Conservation (phyloP, 2,329 filamentous ascomycete genomes). For the Phialemoniopsis sp. region DNA sequence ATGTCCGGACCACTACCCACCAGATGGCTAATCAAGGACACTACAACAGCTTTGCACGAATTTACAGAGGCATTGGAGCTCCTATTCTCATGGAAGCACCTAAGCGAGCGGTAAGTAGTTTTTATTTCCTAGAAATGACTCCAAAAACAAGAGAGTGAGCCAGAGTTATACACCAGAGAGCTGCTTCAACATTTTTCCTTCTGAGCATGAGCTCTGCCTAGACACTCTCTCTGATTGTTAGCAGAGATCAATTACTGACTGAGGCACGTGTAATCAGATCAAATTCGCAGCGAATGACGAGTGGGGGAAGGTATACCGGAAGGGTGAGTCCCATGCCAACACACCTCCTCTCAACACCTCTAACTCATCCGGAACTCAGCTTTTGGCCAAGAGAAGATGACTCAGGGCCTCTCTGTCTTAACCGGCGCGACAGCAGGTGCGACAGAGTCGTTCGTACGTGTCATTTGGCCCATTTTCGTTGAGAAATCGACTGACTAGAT, state of each 20-base stretch:
- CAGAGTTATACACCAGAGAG: no score
- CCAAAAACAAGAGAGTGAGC: no score
- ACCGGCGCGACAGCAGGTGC: slow-evolving; percentile 94
- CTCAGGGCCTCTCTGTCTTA: slow-evolving; percentile 82
- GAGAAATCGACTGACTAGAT: no score
- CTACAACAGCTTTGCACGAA: slow-evolving; percentile 65
- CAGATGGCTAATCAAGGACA: not conserved
- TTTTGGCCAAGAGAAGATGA: slow-evolving; percentile 85
- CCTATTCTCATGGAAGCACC: slow-evolving; percentile 94
- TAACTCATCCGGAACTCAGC: slow-evolving; percentile 19
- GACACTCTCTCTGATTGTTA: no score
- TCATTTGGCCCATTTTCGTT: no score
- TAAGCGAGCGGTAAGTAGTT: slow-evolving; percentile 14
- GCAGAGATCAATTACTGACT: no score
- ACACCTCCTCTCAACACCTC: no score
- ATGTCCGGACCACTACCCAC: no score
- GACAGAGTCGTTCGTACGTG: slow-evolving; percentile 75
- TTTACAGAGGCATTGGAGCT: slow-evolving; percentile 93
- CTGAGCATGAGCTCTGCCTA: no score
- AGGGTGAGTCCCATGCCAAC: slow-evolving; percentile 25
- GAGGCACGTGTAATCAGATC: slow-evolving; percentile 37
- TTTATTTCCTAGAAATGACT: not conserved
- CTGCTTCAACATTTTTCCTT: no score
- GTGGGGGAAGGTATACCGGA: slow-evolving; percentile 93
- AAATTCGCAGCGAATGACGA: slow-evolving; percentile 99